Evolutionary conservation across 2,329 filamentous ascomycete species (phyloP), one percentile per base, ranked within the genome.

Genomic region (Aspergillus sojae): DNA sequence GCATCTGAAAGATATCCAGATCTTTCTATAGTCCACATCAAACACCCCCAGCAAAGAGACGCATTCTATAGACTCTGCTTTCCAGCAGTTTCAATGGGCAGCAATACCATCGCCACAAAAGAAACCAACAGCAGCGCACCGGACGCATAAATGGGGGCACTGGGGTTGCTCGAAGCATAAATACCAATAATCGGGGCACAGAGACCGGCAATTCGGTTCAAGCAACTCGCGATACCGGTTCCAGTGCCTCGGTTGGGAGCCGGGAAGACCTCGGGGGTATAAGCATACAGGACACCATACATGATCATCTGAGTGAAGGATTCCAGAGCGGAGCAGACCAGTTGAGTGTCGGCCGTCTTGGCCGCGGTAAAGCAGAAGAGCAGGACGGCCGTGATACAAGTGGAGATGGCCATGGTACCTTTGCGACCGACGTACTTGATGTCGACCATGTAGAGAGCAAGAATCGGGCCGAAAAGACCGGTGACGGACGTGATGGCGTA

Each of bases 401-500:
- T 84, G 1, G 81, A 78, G 57, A 84, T 74, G 19, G 83, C 82
- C 80, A 87, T 85, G 2, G 85, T 87, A 16, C 83, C 82, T 71
- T 85, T 86, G 50, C 85, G 83, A 23, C 85, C 85, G 30, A 87
- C 70, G 66, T 82, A 93, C 72, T 90, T 91, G 39, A 88, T 78
- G 50, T 90, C 84, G 61, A 96, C 91, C 1, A 90, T 88, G 71
- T 86, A 92, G 62, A 88, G 90, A 14, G 90, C 92, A 19, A 95
- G 80, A 12, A 95, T 77, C 50, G 89, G 91, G 32, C 92, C 92
- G 0, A 92, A 91, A 1, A 95, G 86, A 46, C 92, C 92, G 54
- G 89, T 85, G 41, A 92, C 81, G 45, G 90, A 91, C 16, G 91
- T 91, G 75, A 96, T 93, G 74, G 89, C 89, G 75, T 93, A 94